phyloP scores from a whole-genome alignment of 208 protist genomes.

The Spongospora subterranea region DNA sequence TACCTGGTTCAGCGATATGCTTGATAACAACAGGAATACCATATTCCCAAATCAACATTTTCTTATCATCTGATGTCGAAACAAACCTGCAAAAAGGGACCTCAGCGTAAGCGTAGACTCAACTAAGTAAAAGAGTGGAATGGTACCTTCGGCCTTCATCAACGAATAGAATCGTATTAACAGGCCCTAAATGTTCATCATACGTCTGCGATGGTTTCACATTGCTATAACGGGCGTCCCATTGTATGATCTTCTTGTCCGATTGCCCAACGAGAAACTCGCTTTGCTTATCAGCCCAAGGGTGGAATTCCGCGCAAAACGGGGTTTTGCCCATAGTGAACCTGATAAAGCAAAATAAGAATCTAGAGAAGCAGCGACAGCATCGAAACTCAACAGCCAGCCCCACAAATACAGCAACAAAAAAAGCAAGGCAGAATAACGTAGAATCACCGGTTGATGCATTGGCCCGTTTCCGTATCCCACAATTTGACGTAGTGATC shows the following conservation, averaged over 20 bases:
- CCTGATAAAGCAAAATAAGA: background rate
- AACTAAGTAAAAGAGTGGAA: background rate
- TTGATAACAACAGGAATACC: conserved; percentile 93
- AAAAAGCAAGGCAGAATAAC: background rate
- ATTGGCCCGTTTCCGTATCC: conserved; percentile 89
- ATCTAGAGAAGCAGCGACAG: too few species aligned
- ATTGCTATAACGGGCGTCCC: conserved; percentile 65
- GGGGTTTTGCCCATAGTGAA: conserved; percentile 80
- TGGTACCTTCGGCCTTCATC: conserved; percentile 3
- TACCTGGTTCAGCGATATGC: conserved; percentile 87
- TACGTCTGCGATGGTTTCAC: conserved; percentile 82
- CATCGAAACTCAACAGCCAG: too few species aligned
- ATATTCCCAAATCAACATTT: conserved; percentile 94
- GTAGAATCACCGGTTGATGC: conserved; percentile 65
- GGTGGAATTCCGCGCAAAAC: conserved; percentile 80
- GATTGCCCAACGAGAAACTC: conserved; percentile 76
- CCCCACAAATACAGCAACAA: too few species aligned
- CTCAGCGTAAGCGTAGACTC: background rate
- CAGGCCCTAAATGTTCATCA: conserved; percentile 89
- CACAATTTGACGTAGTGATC: conserved; percentile 83
- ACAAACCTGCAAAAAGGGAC: conserved; percentile 86
- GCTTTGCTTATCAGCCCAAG: conserved; percentile 74
- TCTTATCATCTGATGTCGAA: conserved; percentile 92
- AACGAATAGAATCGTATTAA: conserved; percentile 49
- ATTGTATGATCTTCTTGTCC: conserved; percentile 76